A percentile compares a stretch with the other conserved stretches of the same genome.
Conservation (phyloP, 169 alveolate species). For the Cyclospora cayetanensis region DNA sequence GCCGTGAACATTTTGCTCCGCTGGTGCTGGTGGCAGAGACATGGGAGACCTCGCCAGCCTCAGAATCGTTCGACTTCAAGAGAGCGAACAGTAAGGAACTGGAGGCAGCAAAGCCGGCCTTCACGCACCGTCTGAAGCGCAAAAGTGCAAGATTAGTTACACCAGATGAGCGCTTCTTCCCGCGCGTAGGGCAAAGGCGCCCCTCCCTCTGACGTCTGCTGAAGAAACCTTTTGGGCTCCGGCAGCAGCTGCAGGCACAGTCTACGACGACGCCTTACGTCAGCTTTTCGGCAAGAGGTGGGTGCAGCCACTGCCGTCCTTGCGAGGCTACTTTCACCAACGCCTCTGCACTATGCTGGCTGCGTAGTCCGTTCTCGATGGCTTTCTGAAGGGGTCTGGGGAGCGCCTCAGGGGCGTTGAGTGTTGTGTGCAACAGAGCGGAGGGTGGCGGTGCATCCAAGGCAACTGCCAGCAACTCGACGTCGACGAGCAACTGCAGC, state of each 20-base stretch:
- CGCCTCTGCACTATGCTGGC: slow-evolving; percentile 29
- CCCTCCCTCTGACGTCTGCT: no score
- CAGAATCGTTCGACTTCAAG: background rate
- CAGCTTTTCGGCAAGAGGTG: background rate
- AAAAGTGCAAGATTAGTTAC: no score
- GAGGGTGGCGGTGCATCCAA: slow-evolving; percentile 17
- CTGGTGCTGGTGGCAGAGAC: background rate
- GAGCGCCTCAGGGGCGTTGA: background rate
- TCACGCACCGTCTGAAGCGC: slow-evolving; percentile 2
- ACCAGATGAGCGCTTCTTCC: no score
- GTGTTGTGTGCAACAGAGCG: background rate
- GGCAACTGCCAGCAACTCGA: slow-evolving; percentile 26
- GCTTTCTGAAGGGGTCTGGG: slow-evolving; percentile 1
- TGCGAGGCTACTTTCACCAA: background rate
- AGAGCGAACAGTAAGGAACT: slow-evolving; percentile 17
- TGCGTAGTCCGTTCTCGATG: background rate
- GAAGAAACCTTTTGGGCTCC: no score
- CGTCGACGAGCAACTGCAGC: slow-evolving; percentile 34
- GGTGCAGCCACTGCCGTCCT: slow-evolving; percentile 43
- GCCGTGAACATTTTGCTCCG: background rate
- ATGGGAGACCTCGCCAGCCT: background rate
- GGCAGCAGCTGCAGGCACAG: no score
- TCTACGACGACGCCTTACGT: no score
- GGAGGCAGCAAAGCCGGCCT: slow-evolving; percentile 31
- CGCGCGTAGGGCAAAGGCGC: no score